Conservation (phyloP, 495 filamentous ascomycete species). For the Daldinia loculata region DNA sequence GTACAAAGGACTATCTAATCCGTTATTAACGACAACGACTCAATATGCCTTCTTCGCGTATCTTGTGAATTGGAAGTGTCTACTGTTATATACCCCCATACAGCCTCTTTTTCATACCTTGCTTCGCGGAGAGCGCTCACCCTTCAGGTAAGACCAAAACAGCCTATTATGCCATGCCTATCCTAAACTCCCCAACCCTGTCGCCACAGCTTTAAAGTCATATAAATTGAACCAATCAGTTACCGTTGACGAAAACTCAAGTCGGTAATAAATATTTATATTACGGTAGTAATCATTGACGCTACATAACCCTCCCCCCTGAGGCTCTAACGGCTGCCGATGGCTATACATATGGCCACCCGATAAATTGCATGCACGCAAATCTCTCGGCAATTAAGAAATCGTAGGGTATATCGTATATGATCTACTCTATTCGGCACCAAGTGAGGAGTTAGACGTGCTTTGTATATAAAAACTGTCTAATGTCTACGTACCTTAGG, state of each 20-base stretch:
- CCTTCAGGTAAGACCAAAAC: constrained; percentile 10
- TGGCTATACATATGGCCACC: constrained; percentile 9
- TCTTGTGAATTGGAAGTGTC: not conserved
- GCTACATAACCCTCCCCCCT: constrained; percentile 7
- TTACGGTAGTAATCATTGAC: not conserved
- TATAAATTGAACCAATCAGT: not conserved
- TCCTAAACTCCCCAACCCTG: constrained; percentile 8
- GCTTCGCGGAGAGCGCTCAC: not conserved
- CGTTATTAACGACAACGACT: not conserved
- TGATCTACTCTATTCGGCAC: not conserved
- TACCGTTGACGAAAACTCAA: not conserved
- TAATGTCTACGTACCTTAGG: not conserved
- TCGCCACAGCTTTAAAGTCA: constrained; percentile 19
- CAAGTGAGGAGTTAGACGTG: not conserved
- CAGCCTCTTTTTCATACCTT: not conserved
- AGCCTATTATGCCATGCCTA: constrained; percentile 24
- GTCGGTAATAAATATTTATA: constrained; percentile 6
- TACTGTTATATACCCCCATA: constrained; percentile 13
- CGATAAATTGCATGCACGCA: constrained; percentile 6
- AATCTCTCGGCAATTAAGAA: constrained; percentile 26
- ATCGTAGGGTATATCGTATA: not conserved
- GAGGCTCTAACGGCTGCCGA: constrained; percentile 12
- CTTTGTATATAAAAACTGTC: not conserved
- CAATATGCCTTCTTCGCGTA: not conserved
- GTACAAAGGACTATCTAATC: not conserved